Evolutionary conservation across 805 yeast genomes (phyloP), one percentile per base, ranked within the genome.

Genomic region (Blastobotrys mokoenaii): DNA sequence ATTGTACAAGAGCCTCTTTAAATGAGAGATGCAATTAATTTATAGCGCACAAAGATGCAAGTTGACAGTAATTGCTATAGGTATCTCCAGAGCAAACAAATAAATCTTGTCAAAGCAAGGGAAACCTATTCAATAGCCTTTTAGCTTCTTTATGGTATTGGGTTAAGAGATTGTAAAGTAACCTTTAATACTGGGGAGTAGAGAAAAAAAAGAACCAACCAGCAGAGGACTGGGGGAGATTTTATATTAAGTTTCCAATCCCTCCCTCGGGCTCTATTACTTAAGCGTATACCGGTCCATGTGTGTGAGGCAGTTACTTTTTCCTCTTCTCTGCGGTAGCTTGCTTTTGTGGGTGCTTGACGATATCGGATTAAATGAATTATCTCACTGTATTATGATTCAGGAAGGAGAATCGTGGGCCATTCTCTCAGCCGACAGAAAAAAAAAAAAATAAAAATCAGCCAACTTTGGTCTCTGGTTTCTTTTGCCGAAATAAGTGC

Each of bases 371-470:
- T 22, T 22, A 31, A 31, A 12, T 31, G 34, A 12, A 31, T 6
- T 31, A 31, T 31, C n/a, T 12, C 34, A 14, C n/a, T 12, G 34
- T 12, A 31, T 12, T 12, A 14, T 31, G 34, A 31, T 31, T 12
- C 15, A 31, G 15, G n/a, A 12, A 31, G 15, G 15, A 31, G 15
- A 31, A 31, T 31, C n/a, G n/a, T 31, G 29, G 18, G 7, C 30
- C 12, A 36, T 33, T 7, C 9, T 33, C 37, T 12, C 37, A 14
- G 37, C 7, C 7, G 25, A 36, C 12, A 17, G 39, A 37, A 22
- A 37, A 37, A 37, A 37, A 37, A n/a, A 37, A 37, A 37, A 16
- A 37, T 8, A 12, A 17, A 12, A 37, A 17, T 34, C 14, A 32
- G 27, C 27, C 27, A 22, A 22, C 27, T 22, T 4, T 22, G 27